Evolutionary conservation across 305 asterid genomes (phyloP).

Genomic region (Solanum chacoense): DNA sequence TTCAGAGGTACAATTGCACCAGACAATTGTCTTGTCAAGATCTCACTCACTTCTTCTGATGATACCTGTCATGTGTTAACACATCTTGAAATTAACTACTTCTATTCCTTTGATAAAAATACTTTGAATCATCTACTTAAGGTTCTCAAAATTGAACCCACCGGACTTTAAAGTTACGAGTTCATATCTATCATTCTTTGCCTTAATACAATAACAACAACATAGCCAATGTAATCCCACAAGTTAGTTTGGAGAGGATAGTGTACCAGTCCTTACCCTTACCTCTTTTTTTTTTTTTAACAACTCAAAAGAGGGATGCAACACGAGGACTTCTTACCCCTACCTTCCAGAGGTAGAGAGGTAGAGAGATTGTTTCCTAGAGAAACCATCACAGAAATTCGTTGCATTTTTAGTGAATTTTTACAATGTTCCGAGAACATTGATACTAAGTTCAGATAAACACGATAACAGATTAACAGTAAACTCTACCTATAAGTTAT

Average conservation of each 20-base stretch:
- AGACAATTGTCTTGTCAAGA: slow-evolving; percentile 26
- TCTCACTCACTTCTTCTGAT: slow-evolving; percentile 19
- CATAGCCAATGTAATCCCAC: neutral
- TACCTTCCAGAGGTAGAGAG: neutral
- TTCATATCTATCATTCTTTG: neutral
- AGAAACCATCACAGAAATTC: neutral
- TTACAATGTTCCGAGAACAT: neutral
- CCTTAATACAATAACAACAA: neutral
- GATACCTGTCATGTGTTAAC: slow-evolving; percentile 34
- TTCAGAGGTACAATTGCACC: slow-evolving; percentile 56
- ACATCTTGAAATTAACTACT: neutral
- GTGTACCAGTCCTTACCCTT: neutral
- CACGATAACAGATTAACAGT: neutral
- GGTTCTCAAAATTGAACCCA: neutral
- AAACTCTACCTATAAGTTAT: neutral
- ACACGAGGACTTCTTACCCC: neutral
- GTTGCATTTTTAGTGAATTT: neutral
- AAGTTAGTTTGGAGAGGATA: neutral
- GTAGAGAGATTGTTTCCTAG: neutral
- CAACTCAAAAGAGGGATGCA: no score
- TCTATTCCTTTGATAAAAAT: neutral
- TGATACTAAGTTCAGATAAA: neutral
- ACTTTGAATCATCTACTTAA: neutral
- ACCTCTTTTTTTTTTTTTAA: no score
- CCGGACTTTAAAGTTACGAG: neutral